These are phyloP conservation scores for Phytophthora rubi DNA, from an alignment of 352 stramenopile species.

Conservation along the genomic window DNA sequence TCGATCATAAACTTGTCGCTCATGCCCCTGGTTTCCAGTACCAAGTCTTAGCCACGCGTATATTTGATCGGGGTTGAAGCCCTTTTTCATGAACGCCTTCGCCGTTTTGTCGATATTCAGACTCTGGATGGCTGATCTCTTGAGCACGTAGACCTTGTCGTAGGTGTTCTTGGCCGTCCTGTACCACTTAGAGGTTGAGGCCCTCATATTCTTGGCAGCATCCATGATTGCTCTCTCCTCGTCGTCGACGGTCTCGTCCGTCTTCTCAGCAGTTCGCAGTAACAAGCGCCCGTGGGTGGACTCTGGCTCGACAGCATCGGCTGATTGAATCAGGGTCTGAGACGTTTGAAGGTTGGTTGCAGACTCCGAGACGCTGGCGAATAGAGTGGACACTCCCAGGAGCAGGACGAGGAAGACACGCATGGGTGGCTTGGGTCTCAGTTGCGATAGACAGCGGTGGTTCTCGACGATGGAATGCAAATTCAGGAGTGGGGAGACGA, in stretches of 20 bases:
- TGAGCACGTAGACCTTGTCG: neutral
- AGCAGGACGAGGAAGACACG: neutral
- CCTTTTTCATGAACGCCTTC: neutral
- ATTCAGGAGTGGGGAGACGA: neutral
- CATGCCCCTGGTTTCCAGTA: neutral
- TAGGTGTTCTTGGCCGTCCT: neutral
- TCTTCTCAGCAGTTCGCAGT: neutral
- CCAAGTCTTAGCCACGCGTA: neutral
- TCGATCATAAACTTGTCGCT: neutral
- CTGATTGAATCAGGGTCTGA: neutral
- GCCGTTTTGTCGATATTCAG: neutral
- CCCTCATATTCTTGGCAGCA: neutral
- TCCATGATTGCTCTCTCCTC: constrained; percentile 1
- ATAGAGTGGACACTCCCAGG: too few relatives aligned
- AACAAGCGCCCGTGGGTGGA: neutral
- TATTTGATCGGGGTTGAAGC: neutral
- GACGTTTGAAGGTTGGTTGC: neutral
- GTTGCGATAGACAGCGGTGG: neutral
- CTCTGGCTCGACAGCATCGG: neutral
- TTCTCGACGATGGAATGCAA: neutral
- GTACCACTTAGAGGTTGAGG: neutral
- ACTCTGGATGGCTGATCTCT: neutral
- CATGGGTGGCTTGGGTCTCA: neutral
- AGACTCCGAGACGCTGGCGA: too few relatives aligned
- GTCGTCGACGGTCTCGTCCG: neutral